Percentiles rank a stretch among this genome's conserved stretches.
phyloP scores from a whole-genome alignment of 2,329 filamentous ascomycete genomes.

The Acrocalymma vagum region DNA sequence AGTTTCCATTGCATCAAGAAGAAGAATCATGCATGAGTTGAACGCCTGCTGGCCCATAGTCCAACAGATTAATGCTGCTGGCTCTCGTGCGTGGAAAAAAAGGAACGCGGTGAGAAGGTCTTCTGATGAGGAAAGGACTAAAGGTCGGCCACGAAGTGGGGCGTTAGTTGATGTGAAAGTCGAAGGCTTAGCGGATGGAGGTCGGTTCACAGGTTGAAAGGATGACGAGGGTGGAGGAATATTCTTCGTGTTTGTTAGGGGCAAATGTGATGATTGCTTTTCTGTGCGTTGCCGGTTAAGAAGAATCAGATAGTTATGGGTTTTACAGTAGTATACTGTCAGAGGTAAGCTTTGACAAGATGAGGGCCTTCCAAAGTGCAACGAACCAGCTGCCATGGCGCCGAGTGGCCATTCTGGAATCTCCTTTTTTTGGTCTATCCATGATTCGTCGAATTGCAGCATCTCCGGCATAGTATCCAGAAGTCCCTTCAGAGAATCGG shows the following conservation, averaged over 20 bases:
- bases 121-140: conserved; percentile 53
- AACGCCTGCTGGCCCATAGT: conserved; percentile 59
- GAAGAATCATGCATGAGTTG: conserved; percentile 59
- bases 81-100: conserved; percentile 55
- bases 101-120: conserved; percentile 55
- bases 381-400: conserved; percentile 55
- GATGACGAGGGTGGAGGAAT: conserved; percentile 12
- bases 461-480: conserved; percentile 58
- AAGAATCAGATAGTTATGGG: conserved; percentile 58
- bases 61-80: conserved; percentile 57
- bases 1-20: conserved; percentile 56
- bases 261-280: conserved; percentile 12
- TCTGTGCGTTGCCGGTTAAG: conserved; percentile 56
- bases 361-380: background rate
- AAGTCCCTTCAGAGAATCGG: conserved; percentile 52
- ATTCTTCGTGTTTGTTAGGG: conserved; percentile 1
- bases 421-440: conserved; percentile 47
- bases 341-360: conserved; percentile 19
- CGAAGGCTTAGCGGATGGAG: conserved; percentile 18
- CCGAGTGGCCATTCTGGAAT: conserved; percentile 58
- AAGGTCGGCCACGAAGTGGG: conserved; percentile 46
- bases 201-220: conserved; percentile 22
- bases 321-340: conserved; percentile 56
- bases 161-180: conserved; percentile 22
- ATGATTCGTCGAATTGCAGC: conserved; percentile 57